Percentiles rank a stretch among this genome's conserved stretches.
phyloP scores from a whole-genome alignment of 2,329 filamentous ascomycete species.

The Fusarium caatingaense region DNA sequence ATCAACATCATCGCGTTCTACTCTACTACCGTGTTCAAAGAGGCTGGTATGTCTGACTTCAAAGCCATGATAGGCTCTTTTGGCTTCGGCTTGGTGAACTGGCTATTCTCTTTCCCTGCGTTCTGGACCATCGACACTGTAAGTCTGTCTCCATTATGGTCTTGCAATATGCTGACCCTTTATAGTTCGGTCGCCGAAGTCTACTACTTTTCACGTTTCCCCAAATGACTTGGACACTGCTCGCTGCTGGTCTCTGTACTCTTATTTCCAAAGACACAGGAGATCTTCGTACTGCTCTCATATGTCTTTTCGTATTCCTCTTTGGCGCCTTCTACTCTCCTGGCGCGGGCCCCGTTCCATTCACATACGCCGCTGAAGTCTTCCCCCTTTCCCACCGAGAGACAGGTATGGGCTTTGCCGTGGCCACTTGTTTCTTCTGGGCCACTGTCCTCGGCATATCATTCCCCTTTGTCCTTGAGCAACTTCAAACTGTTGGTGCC shows the following conservation, averaged over 20 bases:
- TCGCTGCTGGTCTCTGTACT: constrained; percentile 57
- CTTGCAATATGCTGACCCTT: neutral
- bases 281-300: constrained; percentile 56
- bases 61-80: constrained; percentile 61
- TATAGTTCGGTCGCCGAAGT: constrained; percentile 58
- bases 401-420: constrained; percentile 49
- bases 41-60: constrained; percentile 57
- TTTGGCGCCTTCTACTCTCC: constrained; percentile 59
- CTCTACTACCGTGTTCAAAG: constrained; percentile 60
- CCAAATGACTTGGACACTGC: constrained; percentile 47
- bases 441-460: constrained; percentile 51
- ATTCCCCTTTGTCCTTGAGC: constrained; percentile 60
- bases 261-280: constrained; percentile 54
- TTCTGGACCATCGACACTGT: constrained; percentile 64
- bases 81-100: constrained; percentile 65
- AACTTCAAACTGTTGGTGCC: constrained; percentile 54
- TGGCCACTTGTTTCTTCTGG: constrained; percentile 48
- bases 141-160: accelerated
- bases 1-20: constrained; percentile 60
- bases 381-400: constrained; percentile 66
- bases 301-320: constrained; percentile 63
- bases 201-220: constrained; percentile 52
- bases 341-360: constrained; percentile 51
- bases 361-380: constrained; percentile 64
- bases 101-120: constrained; percentile 64